Percentiles rank a stretch among this genome's conserved stretches.
Conservation (phyloP, 176 grass and related monocot species). For the Aegilops speltoides region DNA sequence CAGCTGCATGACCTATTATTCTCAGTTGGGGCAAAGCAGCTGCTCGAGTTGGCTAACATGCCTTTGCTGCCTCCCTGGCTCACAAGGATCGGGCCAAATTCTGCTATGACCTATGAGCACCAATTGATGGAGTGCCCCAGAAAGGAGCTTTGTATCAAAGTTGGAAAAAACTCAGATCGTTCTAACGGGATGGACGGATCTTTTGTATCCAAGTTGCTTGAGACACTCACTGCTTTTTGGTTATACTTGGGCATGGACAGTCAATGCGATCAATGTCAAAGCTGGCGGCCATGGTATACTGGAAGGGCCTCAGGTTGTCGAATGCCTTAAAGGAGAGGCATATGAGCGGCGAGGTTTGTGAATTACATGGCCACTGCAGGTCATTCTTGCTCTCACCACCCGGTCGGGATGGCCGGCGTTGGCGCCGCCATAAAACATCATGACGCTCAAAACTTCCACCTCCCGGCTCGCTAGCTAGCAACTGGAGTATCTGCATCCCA, state of each 20-base stretch:
- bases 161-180: constrained; percentile 65
- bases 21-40: too few relatives aligned
- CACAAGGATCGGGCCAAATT: constrained; percentile 75
- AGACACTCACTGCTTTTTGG: constrained; percentile 21
- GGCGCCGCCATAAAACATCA: too few relatives aligned
- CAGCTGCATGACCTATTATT: neutral
- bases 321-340: too few relatives aligned
- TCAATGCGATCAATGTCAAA: constrained; percentile 97
- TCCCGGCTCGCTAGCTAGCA: too few relatives aligned
- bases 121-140: constrained; percentile 42
- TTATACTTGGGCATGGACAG: constrained; percentile 87
- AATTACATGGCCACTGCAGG: too few relatives aligned
- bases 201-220: too few relatives aligned
- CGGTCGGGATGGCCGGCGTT: too few relatives aligned
- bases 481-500: too few relatives aligned
- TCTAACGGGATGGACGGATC: constrained; percentile 49
- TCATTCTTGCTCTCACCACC: too few relatives aligned
- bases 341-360: too few relatives aligned
- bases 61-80: constrained; percentile 34
- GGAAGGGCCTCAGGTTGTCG: constrained; percentile 57
- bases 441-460: too few relatives aligned
- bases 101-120: constrained; percentile 82
- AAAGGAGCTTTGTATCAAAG: constrained; percentile 40
- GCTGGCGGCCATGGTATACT: constrained; percentile 85
- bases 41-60: too few relatives aligned